Evolutionary conservation across 1,284 basidiomycete species (phyloP).

Genomic region (Cutaneotrichosporon dermatis): DNA sequence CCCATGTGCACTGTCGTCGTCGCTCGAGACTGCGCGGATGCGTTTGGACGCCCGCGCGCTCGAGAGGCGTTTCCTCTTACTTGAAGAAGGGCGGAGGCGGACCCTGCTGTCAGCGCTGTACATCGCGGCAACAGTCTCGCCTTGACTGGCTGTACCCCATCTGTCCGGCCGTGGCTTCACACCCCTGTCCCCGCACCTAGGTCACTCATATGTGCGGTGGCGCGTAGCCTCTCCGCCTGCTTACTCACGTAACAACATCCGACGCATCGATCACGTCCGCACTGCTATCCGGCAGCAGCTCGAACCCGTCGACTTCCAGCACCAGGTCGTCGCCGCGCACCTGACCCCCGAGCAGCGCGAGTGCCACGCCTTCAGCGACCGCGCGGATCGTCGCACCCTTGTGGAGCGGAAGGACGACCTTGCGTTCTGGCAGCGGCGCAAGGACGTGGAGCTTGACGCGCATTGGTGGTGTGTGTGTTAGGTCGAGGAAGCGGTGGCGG

Average conservation of each 20-base stretch:
- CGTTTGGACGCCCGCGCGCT: background rate
- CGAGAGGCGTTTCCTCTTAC: background rate
- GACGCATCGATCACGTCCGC: conserved; percentile 31
- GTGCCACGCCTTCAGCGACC: conserved; percentile 1
- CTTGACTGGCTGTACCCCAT: too few species aligned
- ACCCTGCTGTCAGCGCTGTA: conserved; percentile 21
- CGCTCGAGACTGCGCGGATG: background rate
- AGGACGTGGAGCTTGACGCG: conserved; percentile 34
- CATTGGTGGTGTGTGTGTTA: conserved; percentile 16
- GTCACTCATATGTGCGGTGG: too few species aligned
- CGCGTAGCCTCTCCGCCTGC: too few species aligned
- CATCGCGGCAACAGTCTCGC: too few species aligned
- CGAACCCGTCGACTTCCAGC: conserved; percentile 48
- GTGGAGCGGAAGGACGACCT: conserved; percentile 23
- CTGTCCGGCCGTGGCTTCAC: too few species aligned
- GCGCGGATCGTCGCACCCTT: background rate
- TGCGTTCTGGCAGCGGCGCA: conserved; percentile 31
- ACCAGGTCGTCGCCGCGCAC: conserved; percentile 11
- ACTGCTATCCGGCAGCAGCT: conserved; percentile 37
- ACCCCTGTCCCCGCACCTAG: too few species aligned
- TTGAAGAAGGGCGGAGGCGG: conserved; percentile 22
- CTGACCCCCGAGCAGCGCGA: background rate
- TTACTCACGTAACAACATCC: conserved; percentile 44
- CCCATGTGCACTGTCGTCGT: background rate
- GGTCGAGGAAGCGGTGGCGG: too few species aligned